phyloP scores from a whole-genome alignment of 257 asterid genomes.

The Ballota nigra region DNA sequence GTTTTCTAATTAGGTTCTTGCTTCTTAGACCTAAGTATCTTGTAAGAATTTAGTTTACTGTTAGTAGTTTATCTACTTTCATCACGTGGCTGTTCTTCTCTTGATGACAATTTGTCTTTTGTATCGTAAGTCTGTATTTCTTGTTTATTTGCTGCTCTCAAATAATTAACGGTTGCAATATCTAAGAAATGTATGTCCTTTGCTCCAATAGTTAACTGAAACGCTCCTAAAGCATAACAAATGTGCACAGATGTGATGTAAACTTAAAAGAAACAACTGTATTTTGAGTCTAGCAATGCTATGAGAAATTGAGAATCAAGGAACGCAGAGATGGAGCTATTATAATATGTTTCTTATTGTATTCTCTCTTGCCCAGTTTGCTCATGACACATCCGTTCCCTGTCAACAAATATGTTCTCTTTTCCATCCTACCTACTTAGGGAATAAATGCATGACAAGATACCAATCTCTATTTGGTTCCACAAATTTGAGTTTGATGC shows the following conservation, averaged over 20 bases:
- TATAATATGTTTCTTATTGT: not conserved
- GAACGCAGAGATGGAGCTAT: constrained; percentile 9
- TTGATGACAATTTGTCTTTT: not conserved
- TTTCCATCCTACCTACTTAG: not conserved
- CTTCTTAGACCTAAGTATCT: not conserved
- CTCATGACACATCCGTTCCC: not conserved
- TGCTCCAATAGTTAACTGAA: not conserved
- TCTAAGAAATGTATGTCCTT: not conserved
- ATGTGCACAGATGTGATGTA: not conserved
- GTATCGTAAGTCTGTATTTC: not conserved
- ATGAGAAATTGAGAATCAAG: not conserved
- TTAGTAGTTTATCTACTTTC: not conserved
- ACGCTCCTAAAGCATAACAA: not conserved
- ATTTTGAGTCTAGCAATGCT: not conserved
- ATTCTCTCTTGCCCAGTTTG: not conserved
- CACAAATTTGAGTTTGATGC: not conserved
- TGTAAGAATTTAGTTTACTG: not conserved
- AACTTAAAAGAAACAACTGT: not conserved
- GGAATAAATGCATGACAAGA: not conserved
- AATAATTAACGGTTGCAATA: not conserved
- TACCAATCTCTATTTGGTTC: not conserved
- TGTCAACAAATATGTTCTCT: not conserved
- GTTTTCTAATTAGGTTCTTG: not conserved
- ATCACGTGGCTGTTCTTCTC: not conserved
- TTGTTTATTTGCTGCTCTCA: not conserved